Percentiles rank a stretch among this genome's conserved stretches.
These are phyloP conservation scores for Neopestalotiopsis sp. DNA, from an alignment of 2,329 filamentous ascomycete species.

Conservation along the genomic window DNA sequence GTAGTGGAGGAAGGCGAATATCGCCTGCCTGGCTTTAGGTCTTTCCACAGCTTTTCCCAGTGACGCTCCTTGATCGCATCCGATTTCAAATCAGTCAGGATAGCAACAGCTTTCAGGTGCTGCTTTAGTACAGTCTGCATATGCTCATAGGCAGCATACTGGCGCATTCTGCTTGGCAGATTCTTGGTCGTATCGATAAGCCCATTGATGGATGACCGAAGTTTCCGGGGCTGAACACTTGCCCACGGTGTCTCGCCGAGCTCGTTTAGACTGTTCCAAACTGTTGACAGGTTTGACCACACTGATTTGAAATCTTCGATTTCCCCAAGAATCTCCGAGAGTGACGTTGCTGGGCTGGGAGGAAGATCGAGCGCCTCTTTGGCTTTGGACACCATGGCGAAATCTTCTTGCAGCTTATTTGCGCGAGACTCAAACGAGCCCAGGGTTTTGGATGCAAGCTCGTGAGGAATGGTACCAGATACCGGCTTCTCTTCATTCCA, in stretches of 20 bases:
- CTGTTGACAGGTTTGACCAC: slow-evolving; percentile 92
- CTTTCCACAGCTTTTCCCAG: slow-evolving; percentile 98
- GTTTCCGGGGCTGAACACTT: slow-evolving; percentile 91
- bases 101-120: slow-evolving; percentile 86
- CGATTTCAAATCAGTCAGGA: slow-evolving; percentile 90
- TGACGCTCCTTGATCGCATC: slow-evolving; percentile 96
- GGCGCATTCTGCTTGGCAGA: slow-evolving; percentile 98
- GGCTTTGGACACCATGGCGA: slow-evolving; percentile 91
- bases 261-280: slow-evolving; percentile 96
- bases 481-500: slow-evolving; percentile 99
- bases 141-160: slow-evolving; percentile 99
- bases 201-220: slow-evolving; percentile 85
- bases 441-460: slow-evolving; percentile 83
- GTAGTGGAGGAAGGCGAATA: slow-evolving; percentile 96
- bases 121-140: slow-evolving; percentile 90
- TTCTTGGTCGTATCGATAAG: slow-evolving; percentile 98
- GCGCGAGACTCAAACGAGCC: slow-evolving; percentile 84
- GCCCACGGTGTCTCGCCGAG: slow-evolving; percentile 93
- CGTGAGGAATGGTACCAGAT: slow-evolving; percentile 89
- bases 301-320: slow-evolving; percentile 99
- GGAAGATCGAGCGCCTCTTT: slow-evolving; percentile 96
- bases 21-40: slow-evolving; percentile 87
- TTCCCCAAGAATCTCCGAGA: slow-evolving; percentile 88
- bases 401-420: slow-evolving; percentile 83
- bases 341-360: slow-evolving; percentile 76